A percentile compares a stretch with the other conserved stretches of the same genome.
Conservation (phyloP, 176 grass and related monocot species). For the Poa annua region DNA sequence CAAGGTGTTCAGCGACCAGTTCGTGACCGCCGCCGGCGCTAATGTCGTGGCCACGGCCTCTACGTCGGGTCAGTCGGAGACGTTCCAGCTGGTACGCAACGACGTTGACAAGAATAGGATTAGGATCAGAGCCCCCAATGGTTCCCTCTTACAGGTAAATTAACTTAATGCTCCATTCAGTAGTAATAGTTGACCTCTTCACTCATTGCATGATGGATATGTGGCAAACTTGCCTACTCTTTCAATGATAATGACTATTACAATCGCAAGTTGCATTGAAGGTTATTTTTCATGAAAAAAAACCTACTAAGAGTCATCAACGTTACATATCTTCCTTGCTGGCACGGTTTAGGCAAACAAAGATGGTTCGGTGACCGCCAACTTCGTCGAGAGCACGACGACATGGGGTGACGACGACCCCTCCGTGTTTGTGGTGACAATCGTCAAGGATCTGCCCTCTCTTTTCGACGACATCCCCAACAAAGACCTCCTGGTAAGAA, state of each 20-base stretch:
- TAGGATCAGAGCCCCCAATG: constrained; percentile 62
- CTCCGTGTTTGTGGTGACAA: constrained; percentile 33
- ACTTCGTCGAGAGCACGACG: constrained; percentile 40
- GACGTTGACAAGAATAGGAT: constrained; percentile 42
- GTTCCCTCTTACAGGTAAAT: constrained; percentile 58
- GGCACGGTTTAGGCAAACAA: neutral
- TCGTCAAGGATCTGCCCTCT: constrained; percentile 32
- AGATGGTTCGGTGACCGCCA: neutral
- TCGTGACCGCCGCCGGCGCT: constrained; percentile 44
- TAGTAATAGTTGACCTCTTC: neutral
- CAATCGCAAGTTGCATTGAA: too few relatives aligned
- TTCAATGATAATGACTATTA: too few relatives aligned
- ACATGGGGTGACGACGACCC: constrained; percentile 47
- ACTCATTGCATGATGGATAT: too few relatives aligned
- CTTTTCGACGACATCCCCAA: too few relatives aligned
- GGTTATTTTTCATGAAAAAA: too few relatives aligned
- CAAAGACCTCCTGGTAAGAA: too few relatives aligned
- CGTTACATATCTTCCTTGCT: neutral
- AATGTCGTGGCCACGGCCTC: constrained; percentile 41
- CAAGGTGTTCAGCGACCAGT: constrained; percentile 46
- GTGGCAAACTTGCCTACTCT: too few relatives aligned
- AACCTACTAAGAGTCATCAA: too few relatives aligned
- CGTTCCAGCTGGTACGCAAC: constrained; percentile 52
- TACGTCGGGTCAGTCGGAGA: constrained; percentile 43
- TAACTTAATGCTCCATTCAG: neutral